These are phyloP conservation scores for Boeremia exigua DNA, from an alignment of 2,329 filamentous ascomycete species.

Conservation along the genomic window DNA sequence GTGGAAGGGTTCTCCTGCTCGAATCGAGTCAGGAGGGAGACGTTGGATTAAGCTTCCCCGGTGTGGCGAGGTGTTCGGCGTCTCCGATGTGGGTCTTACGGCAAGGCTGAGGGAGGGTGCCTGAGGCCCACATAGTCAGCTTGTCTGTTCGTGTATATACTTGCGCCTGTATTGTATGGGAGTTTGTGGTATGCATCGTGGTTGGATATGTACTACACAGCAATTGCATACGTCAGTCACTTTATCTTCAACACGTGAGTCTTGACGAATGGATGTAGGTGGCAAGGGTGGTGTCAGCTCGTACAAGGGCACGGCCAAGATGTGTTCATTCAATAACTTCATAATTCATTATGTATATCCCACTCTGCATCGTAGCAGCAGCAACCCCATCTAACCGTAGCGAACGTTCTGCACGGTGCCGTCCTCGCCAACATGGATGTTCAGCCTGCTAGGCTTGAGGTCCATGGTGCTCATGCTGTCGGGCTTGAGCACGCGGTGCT, in stretches of 20 bases:
- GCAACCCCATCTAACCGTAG: constrained; percentile 46
- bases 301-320: neutral
- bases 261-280: no score
- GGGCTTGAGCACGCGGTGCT: constrained; percentile 55
- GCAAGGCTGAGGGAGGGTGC: neutral
- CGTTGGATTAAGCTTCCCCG: constrained; percentile 22
- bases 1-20: neutral
- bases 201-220: neutral
- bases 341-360: neutral
- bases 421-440: constrained; percentile 57
- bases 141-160: neutral
- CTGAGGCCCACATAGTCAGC: constrained; percentile 1
- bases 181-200: neutral
- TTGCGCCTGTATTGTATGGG: neutral
- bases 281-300: neutral
- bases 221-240: neutral
- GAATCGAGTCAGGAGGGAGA: constrained; percentile 8
- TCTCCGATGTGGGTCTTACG: constrained; percentile 10
- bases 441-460: constrained; percentile 56
- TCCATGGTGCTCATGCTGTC: constrained; percentile 57
- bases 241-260: neutral
- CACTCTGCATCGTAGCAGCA: neutral
- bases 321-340: neutral
- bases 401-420: constrained; percentile 57
- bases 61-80: constrained; percentile 24